Conservation (phyloP, 495 filamentous ascomycete genomes). For the Penicillium argentinense region DNA sequence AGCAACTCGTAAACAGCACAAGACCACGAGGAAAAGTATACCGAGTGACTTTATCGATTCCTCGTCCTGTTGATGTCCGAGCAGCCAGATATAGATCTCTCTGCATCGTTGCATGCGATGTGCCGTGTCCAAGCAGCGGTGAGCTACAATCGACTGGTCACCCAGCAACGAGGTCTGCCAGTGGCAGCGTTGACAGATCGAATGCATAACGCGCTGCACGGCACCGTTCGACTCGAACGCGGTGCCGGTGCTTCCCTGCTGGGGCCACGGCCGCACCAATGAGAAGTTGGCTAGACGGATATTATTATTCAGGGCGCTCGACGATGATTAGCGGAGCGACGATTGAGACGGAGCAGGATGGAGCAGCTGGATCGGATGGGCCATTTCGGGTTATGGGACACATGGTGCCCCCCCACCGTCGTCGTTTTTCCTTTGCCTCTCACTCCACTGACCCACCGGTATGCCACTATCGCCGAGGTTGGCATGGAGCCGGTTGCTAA, state of each 20-base stretch:
- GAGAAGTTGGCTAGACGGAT: conserved; percentile 1
- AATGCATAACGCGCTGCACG: conserved; percentile 6
- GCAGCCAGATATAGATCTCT: neutral
- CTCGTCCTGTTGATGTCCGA: too few relatives aligned
- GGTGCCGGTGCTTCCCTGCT: neutral
- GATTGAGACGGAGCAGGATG: conserved; percentile 1
- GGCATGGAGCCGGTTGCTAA: conserved; percentile 19
- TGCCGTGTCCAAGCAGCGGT: conserved; percentile 17
- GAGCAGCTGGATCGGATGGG: conserved; percentile 1
- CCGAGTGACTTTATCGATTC: too few relatives aligned
- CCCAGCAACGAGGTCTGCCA: too few relatives aligned
- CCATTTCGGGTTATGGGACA: conserved; percentile 24
- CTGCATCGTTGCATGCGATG: neutral
- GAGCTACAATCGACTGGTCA: conserved; percentile 19
- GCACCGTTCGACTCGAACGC: conserved; percentile 5
- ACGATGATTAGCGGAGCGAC: conserved; percentile 2
- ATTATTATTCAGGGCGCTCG: conserved; percentile 14
- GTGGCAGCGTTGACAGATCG: conserved; percentile 29
- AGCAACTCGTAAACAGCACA: too few relatives aligned
- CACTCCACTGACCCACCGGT: conserved; percentile 12
- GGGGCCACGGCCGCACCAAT: neutral
- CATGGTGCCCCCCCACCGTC: conserved; percentile 20
- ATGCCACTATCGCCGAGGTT: conserved; percentile 25
- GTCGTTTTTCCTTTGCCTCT: neutral
- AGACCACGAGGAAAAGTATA: too few relatives aligned